A percentile compares a stretch with the other conserved stretches of the same genome.
Evolutionary conservation across 2,329 filamentous ascomycete species (phyloP).

Genomic region (Paracoccidioides brasiliensis): DNA sequence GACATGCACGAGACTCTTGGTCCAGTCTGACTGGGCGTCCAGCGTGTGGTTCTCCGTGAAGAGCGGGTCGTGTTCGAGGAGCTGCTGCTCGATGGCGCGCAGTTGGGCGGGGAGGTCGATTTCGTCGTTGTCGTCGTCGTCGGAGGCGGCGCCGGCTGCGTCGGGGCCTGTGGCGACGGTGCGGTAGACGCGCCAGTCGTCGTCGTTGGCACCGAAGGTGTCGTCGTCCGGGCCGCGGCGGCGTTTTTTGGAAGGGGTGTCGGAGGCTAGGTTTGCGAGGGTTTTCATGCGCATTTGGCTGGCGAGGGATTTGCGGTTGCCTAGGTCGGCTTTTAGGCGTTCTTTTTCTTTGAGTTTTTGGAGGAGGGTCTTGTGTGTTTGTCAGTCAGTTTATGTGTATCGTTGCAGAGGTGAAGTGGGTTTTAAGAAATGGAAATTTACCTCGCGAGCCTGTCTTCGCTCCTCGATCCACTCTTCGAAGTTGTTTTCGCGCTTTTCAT

Average conservation of each 20-base stretch:
- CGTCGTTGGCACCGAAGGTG: constrained; percentile 91
- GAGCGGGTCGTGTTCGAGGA: constrained; percentile 71
- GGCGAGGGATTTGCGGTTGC: constrained; percentile 90
- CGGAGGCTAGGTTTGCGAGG: constrained; percentile 87
- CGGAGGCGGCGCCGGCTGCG: constrained; percentile 51
- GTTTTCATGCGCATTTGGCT: constrained; percentile 98
- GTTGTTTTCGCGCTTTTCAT: constrained; percentile 69
- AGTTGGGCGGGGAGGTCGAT: constrained; percentile 69
- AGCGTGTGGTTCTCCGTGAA: constrained; percentile 89
- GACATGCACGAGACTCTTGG: constrained; percentile 75
- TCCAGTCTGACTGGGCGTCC: constrained; percentile 91
- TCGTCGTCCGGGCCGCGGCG: constrained; percentile 73
- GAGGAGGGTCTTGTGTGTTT: constrained; percentile 41
- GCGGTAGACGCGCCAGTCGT: constrained; percentile 95
- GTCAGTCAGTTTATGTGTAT: constrained; percentile 6
- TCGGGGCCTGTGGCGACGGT: constrained; percentile 62
- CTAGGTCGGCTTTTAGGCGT: constrained; percentile 81
- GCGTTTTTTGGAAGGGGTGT: constrained; percentile 71
- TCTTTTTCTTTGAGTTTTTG: constrained; percentile 88
- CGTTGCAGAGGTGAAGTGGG: constrained; percentile 9
- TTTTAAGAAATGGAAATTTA: constrained; percentile 10
- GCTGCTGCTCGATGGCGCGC: constrained; percentile 65
- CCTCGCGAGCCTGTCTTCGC: constrained; percentile 56
- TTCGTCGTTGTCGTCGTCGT: constrained; percentile 63
- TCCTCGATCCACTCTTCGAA: constrained; percentile 79